Evolutionary conservation across 495 filamentous ascomycete species (phyloP).

Genomic region (Hypoxylon trugodes): DNA sequence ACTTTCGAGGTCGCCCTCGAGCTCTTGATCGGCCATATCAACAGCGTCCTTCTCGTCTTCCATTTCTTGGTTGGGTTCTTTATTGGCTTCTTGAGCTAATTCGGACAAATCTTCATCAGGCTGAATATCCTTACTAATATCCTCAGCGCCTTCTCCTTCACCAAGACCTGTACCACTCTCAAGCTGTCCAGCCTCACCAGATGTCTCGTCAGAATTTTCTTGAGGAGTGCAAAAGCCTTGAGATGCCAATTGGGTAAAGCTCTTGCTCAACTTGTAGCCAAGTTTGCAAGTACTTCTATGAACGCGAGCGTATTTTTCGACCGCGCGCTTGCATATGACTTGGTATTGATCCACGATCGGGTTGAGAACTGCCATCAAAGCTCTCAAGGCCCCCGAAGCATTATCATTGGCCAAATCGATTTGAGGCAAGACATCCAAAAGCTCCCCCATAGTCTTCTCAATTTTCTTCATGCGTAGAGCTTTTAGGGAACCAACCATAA

Average conservation of each 20-base stretch:
- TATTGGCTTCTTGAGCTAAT: conserved; percentile 81
- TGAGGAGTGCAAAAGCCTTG: conserved; percentile 92
- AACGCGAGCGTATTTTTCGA: conserved; percentile 62
- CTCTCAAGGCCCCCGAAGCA: conserved; percentile 64
- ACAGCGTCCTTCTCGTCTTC: conserved; percentile 90
- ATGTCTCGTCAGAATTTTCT: conserved; percentile 73
- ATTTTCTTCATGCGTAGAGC: conserved; percentile 67
- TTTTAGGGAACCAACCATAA: conserved; percentile 63
- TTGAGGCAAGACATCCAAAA: conserved; percentile 60
- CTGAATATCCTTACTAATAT: conserved; percentile 96
- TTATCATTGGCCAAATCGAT: conserved; percentile 59
- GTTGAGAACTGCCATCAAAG: conserved; percentile 69
- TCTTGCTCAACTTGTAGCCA: conserved; percentile 74
- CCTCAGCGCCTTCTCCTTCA: conserved; percentile 91
- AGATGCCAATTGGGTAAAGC: conserved; percentile 75
- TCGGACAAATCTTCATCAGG: conserved; percentile 94
- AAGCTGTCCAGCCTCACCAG: conserved; percentile 74
- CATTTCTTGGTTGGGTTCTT: conserved; percentile 72
- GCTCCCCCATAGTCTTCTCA: conserved; percentile 47
- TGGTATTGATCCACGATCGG: conserved; percentile 81
- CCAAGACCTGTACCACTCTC: conserved; percentile 97
- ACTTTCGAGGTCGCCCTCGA: conserved; percentile 82
- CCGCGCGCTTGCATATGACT: conserved; percentile 61
- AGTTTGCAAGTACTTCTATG: conserved; percentile 77
- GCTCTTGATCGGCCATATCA: conserved; percentile 90